Base-by-base conservation (phyloP, 2,329 filamentous ascomycete genomes). In the Ophiostoma piceae region DNA sequence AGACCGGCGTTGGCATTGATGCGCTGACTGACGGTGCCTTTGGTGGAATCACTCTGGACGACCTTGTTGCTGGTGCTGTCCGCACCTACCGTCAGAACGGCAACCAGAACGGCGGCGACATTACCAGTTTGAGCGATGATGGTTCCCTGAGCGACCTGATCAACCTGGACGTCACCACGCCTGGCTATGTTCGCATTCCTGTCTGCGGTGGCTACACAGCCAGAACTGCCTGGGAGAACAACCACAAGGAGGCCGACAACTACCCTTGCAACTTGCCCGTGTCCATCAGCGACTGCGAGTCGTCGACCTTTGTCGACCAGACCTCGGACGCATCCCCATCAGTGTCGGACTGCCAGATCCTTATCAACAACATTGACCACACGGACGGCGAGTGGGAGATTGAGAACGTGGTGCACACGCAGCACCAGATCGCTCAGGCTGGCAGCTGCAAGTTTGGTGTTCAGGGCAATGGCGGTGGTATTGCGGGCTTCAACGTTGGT, bases 121-220 rank as follows among this genome's bases (percentile, higher is more conserved):
- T 68, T 9, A 72, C 73, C 1, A 76, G 79, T 70, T 71, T 74
- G 1, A 69, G 68, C 35, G 60, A 77, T 75, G 12, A 70, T 60
- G 70, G 35, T 65, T 74, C 76, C 51, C 62, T 76, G 8, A n/a
- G 71, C 7, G 69, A 74, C 41, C 74, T 80, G 16, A 14, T 76
- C 26, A 68, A 75, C 22, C 32, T 69, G 39, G 76, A 79, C 69
- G 68, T 80, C 64, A 79, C 76, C 4, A 78, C 76, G 0, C 77
- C 79, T 0, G 79, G 79, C 1, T 77, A 76, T 71, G 74, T 81
- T 47, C 76, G 74, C 19, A 75, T 81, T 1, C 80, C 80, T 51
- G 78, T 82, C 14, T 81, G 79, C 74, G 76, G 75, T 68, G 71
- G 76, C 51, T 75, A 77, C 14, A 73, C 73, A 8, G 80, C 79